Conservation (phyloP, 1,284 basidiomycete species). For the Ustilago shanxiensis region DNA sequence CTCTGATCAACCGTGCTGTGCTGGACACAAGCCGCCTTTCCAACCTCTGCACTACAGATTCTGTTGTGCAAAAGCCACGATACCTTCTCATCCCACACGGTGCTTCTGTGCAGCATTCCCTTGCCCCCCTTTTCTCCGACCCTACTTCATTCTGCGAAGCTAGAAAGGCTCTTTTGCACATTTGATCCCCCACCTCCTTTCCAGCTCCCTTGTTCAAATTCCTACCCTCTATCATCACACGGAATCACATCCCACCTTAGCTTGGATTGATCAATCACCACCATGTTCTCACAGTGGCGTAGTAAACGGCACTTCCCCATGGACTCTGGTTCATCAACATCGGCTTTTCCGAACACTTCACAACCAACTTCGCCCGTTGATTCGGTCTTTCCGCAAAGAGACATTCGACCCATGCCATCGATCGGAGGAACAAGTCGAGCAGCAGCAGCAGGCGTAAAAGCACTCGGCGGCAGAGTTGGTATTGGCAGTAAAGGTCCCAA, state of each 20-base stretch:
- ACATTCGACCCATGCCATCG: constrained; percentile 12
- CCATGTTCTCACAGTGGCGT: constrained; percentile 53
- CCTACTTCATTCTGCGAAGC: not conserved
- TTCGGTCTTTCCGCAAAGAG: constrained; percentile 8
- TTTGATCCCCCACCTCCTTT: not conserved
- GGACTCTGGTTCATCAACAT: constrained; percentile 29
- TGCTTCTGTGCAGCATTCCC: too few species aligned
- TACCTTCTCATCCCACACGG: not conserved
- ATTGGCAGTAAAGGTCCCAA: constrained; percentile 37
- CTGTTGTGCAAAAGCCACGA: not conserved
- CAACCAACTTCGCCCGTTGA: constrained; percentile 16
- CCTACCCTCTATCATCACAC: not conserved
- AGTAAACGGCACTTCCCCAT: constrained; percentile 46
- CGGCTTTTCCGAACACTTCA: constrained; percentile 19
- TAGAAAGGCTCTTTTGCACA: not conserved
- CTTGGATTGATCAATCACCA: too few species aligned
- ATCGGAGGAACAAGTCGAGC: constrained; percentile 4
- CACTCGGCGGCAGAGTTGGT: constrained; percentile 21
- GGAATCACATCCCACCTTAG: not conserved
- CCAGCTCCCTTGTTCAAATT: too few species aligned
- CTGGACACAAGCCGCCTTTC: not conserved
- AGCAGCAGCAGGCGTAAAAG: constrained; percentile 23
- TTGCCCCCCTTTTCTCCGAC: not conserved
- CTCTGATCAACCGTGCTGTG: too few species aligned
- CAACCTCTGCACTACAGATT: not conserved